Conservation (phyloP, 2,329 filamentous ascomycete species). For the Orbilia quercus region DNA sequence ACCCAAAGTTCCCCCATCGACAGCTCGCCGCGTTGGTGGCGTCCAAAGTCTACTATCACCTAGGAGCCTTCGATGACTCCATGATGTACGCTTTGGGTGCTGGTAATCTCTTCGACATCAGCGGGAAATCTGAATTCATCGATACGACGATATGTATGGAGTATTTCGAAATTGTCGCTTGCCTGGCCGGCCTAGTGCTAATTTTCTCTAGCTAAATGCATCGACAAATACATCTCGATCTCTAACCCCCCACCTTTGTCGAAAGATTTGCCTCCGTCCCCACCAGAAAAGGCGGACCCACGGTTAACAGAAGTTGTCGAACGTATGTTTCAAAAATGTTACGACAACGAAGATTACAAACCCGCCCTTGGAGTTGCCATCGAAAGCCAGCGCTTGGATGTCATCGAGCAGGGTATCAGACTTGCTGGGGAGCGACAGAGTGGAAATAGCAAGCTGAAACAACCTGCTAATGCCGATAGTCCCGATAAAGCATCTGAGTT, state of each 20-base stretch:
- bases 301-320: conserved; percentile 82
- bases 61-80: conserved; percentile 98
- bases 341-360: conserved; percentile 85
- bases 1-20: conserved; percentile 91
- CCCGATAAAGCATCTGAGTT: conserved; percentile 81
- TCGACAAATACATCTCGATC: conserved; percentile 95
- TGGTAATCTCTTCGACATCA: conserved; percentile 92
- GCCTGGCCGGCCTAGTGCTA: conserved; percentile 3
- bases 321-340: conserved; percentile 89
- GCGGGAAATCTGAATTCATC: conserved; percentile 92
- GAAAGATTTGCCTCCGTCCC: conserved; percentile 47
- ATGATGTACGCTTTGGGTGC: conserved; percentile 97
- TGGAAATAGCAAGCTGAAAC: conserved; percentile 70
- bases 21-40: conserved; percentile 93
- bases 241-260: conserved; percentile 62
- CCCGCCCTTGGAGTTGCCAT: conserved; percentile 97
- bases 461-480: conserved; percentile 68
- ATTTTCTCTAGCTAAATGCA: conserved; percentile 76
- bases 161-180: not conserved
- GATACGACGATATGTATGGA: conserved; percentile 89
- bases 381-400: conserved; percentile 89
- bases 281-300: conserved; percentile 58
- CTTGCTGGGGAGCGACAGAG: conserved; percentile 79
- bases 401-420: conserved; percentile 86
- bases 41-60: conserved; percentile 98